These are phyloP conservation scores for Cynara cardunculus DNA, from an alignment of 129 eudicot genomes.

Conservation along the genomic window DNA sequence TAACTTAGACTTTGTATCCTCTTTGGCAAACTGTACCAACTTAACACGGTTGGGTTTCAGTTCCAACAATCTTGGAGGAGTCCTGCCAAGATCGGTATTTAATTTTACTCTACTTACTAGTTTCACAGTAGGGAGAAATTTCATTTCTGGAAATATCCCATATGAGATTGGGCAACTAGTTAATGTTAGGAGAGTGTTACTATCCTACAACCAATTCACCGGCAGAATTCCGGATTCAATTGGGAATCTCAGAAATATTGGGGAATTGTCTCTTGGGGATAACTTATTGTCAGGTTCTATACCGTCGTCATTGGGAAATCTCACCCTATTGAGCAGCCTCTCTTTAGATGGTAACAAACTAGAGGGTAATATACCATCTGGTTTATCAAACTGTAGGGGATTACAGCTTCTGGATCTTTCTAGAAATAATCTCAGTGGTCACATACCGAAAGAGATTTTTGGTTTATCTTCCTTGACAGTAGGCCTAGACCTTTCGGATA, in stretches of 20 bases:
- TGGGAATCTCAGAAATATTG: neutral
- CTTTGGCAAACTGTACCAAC: neutral
- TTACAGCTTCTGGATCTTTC: slow-evolving; percentile 2
- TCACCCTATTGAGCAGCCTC: neutral
- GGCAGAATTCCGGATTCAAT: neutral
- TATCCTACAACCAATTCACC: neutral
- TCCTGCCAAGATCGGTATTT: neutral
- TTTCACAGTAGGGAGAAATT: neutral
- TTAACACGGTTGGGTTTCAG: neutral
- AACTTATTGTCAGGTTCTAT: neutral
- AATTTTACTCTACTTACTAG: neutral
- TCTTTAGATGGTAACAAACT: neutral
- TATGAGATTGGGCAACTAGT: neutral
- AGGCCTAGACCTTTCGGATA: neutral
- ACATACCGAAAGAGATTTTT: neutral
- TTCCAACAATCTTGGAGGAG: slow-evolving; percentile 12
- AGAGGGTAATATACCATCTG: slow-evolving; percentile 8
- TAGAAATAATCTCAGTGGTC: neutral
- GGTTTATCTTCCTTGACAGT: slow-evolving; percentile 6
- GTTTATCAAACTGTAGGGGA: neutral
- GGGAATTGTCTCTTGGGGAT: neutral
- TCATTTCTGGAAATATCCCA: slow-evolving; percentile 10
- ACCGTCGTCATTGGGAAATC: slow-evolving; percentile 15
- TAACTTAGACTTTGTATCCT: neutral
- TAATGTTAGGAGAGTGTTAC: neutral